Percentiles rank a stretch among this genome's conserved stretches.
These are phyloP conservation scores for Corchorus olitorius DNA, from an alignment of 345 rosid genomes.

Conservation along the genomic window DNA sequence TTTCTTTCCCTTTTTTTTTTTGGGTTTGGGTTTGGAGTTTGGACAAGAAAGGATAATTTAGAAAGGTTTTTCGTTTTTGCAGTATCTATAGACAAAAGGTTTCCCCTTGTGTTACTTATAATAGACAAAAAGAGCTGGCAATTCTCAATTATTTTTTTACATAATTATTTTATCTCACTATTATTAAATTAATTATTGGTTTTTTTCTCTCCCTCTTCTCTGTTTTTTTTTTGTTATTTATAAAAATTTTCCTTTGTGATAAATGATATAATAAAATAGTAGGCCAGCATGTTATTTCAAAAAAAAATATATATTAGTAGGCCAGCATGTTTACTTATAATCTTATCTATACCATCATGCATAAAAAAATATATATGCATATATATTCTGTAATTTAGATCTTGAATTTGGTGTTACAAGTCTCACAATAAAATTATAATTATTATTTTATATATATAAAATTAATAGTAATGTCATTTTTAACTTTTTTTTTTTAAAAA, in stretches of 20 bases:
- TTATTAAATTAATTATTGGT: background rate
- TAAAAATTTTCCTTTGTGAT: background rate
- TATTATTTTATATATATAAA: too few relatives aligned
- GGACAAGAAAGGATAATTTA: background rate
- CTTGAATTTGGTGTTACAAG: too few relatives aligned
- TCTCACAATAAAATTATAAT: too few relatives aligned
- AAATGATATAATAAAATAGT: too few relatives aligned
- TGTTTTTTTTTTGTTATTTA: background rate
- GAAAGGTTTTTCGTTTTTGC: conserved; percentile 13
- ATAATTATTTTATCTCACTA: background rate
- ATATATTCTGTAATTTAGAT: too few relatives aligned
- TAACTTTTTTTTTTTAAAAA: too few relatives aligned
- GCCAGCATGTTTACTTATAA: too few relatives aligned
- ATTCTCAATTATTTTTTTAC: background rate
- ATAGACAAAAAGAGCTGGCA: background rate
- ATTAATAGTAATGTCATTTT: too few relatives aligned
- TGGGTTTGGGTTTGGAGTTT: background rate
- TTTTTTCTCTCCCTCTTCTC: background rate
- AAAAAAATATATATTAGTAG: too few relatives aligned
- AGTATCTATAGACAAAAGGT: background rate
- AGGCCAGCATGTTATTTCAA: too few relatives aligned
- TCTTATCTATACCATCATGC: too few relatives aligned
- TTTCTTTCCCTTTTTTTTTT: background rate
- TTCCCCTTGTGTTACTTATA: conserved; percentile 1
- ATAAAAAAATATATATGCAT: too few relatives aligned